Evolutionary conservation across 2,329 filamentous ascomycete species (phyloP).

Genomic region (Colletotrichum chrysophilum): DNA sequence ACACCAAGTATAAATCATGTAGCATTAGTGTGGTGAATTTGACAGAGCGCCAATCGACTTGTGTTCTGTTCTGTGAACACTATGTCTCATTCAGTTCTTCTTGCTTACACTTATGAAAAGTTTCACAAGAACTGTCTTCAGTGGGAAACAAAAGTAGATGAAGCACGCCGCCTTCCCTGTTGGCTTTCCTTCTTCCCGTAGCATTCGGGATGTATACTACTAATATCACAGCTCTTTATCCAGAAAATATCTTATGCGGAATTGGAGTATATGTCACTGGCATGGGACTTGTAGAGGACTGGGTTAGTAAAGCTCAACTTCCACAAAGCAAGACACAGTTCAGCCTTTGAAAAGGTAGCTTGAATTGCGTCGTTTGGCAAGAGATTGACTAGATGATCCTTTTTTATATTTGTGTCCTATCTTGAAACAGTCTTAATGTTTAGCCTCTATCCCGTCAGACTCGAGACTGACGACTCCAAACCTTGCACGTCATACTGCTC

Average conservation of each 20-base stretch:
- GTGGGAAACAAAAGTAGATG: neutral
- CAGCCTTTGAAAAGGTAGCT: neutral
- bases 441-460: neutral
- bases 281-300: neutral
- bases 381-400: neutral
- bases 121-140: too few relatives aligned
- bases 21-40: neutral
- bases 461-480: neutral
- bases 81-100: neutral
- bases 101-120: neutral
- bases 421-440: neutral
- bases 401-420: too few relatives aligned
- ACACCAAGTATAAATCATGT: neutral
- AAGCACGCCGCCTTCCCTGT: neutral
- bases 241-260: too few relatives aligned
- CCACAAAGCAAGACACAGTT: neutral
- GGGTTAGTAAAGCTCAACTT: neutral
- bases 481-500: neutral
- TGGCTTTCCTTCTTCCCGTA: neutral
- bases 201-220: neutral
- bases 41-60: too few relatives aligned
- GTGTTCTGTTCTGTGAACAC: too few relatives aligned
- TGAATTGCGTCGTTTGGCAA: accelerated
- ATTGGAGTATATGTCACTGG: neutral
- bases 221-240: too few relatives aligned